Conservation (phyloP, 2,329 filamentous ascomycete genomes). For the Trichoderma arundinaceum region DNA sequence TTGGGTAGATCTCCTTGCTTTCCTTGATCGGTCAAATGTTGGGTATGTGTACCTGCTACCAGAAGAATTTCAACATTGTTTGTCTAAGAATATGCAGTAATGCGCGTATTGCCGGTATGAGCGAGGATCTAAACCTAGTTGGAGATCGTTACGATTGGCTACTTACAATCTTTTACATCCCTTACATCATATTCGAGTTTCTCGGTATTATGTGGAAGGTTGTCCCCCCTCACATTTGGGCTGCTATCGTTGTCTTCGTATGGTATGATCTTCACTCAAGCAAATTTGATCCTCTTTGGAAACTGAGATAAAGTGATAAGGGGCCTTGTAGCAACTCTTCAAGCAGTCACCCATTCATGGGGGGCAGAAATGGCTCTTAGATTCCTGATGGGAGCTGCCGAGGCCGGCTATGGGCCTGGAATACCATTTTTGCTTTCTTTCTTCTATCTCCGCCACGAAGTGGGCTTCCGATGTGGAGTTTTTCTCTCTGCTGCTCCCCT, state of each 20-base stretch:
- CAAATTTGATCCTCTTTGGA: background rate
- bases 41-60: constrained; percentile 29
- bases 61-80: background rate
- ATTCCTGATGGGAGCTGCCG: constrained; percentile 41
- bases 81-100: constrained; percentile 30
- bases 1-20: constrained; percentile 33
- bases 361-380: constrained; percentile 36
- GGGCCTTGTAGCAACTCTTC: constrained; percentile 35
- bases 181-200: constrained; percentile 38
- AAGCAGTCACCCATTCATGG: constrained; percentile 35
- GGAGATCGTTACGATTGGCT: constrained; percentile 38
- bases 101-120: constrained; percentile 38
- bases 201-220: constrained; percentile 38
- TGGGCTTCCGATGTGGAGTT: constrained; percentile 41
- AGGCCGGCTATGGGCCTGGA: constrained; percentile 40
- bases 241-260: constrained; percentile 35
- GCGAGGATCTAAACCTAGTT: constrained; percentile 33
- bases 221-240: constrained; percentile 36
- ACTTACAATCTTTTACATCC: constrained; percentile 39
- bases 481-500: constrained; percentile 42
- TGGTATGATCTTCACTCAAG: constrained; percentile 32
- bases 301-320: constrained; percentile 1
- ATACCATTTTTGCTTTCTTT: constrained; percentile 43
- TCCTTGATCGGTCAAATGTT: constrained; percentile 36
- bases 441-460: constrained; percentile 44